A percentile compares a stretch with the other conserved stretches of the same genome.
phyloP scores from a whole-genome alignment of 495 filamentous ascomycete species.

The Aspergillus kassunensis region DNA sequence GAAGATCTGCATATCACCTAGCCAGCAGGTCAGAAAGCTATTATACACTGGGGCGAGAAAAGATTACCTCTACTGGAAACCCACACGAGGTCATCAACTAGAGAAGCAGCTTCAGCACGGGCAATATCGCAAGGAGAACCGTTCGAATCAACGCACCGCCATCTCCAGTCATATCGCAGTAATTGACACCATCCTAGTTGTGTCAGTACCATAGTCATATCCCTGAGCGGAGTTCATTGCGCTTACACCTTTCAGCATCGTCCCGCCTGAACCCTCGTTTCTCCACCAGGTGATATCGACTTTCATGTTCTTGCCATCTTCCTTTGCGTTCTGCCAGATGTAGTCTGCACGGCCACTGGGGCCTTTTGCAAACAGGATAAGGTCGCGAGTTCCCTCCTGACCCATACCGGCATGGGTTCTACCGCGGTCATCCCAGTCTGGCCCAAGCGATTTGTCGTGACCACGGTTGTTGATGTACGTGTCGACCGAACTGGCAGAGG shows the following conservation, averaged over 20 bases:
- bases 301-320: background rate
- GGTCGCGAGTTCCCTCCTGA: background rate
- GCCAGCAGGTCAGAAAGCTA: background rate
- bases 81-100: background rate
- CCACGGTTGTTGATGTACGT: constrained; percentile 1
- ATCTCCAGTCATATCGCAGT: background rate
- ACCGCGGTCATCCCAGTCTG: background rate
- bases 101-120: background rate
- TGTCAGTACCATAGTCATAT: background rate
- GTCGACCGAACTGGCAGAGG: background rate
- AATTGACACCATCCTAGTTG: background rate
- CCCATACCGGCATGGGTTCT: constrained; percentile 2
- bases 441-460: background rate
- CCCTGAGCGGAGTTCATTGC: no score
- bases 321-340: background rate
- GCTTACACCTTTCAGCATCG: background rate
- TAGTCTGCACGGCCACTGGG: background rate
- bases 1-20: background rate
- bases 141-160: background rate
- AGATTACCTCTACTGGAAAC: background rate
- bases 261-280: background rate
- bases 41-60: background rate
- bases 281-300: background rate
- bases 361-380: background rate
- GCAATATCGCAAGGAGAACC: background rate